A percentile compares a stretch with the other conserved stretches of the same genome.
Evolutionary conservation across 169 alveolate genomes (phyloP).

Genomic region (Eimeria falciformis): DNA sequence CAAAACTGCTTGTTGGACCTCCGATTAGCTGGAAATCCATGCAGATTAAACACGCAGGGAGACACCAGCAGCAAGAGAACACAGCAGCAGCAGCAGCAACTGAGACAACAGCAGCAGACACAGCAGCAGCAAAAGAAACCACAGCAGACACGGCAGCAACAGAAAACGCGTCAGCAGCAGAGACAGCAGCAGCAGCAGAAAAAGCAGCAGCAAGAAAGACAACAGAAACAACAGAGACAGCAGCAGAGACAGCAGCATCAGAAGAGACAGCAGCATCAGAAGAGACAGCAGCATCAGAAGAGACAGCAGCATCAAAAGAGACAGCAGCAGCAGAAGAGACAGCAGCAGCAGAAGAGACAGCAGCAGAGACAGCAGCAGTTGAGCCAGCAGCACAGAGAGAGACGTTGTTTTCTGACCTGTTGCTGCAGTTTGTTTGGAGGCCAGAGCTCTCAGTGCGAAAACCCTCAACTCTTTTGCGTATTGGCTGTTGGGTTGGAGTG

Average conservation of each 20-base stretch:
- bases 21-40: no score
- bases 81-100: neutral
- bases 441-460: conserved; percentile 43
- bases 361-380: conserved; percentile 39
- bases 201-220: neutral
- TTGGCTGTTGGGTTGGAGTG: conserved; percentile 22
- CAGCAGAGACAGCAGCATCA: no score
- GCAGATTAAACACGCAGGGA: no score
- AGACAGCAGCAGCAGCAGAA: neutral
- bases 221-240: no score
- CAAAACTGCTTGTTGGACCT: no score
- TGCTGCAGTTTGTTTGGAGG: conserved; percentile 67
- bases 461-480: conserved; percentile 2
- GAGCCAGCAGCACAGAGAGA: conserved; percentile 10
- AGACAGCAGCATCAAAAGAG: neutral
- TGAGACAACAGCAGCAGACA: no score
- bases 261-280: no score
- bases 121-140: neutral
- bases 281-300: no score
- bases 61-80: conserved; percentile 34
- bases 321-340: neutral
- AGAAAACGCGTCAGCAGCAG: neutral
- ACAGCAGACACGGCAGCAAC: neutral
- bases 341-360: conserved; percentile 16
- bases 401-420: conserved; percentile 19